Base-by-base conservation (phyloP, 1,284 basidiomycete species). In the Paramarasmius palmivorus region DNA sequence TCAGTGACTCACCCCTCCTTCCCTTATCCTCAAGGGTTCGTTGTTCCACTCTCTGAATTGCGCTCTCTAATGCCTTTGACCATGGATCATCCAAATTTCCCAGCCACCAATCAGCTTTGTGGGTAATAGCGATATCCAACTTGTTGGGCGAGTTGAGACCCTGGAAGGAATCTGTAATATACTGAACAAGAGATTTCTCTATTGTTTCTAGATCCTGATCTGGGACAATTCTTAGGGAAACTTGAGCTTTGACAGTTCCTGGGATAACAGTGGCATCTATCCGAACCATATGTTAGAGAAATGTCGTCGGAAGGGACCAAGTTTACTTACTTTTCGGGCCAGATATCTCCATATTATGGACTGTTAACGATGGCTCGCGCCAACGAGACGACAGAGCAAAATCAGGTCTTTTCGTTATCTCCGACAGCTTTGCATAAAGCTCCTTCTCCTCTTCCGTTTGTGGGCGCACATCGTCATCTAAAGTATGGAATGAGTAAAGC, bases 61-160 rank as follows among this genome's bases (percentile, higher is more conserved):
- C 89, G 37, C 77, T 75, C 66, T 94, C 91, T 19, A 98, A 77
- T 0, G 90, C 87, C 60, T 84, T 79, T 75, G 95, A 94, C 83
- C 91, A 96, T 2, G 80, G 78, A 56, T 88, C 88, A 49, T 92
- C 82, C 25, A 94, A 78, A 46, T 90, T 84, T 0, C 95, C 94
- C 1, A 98, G 77, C 96, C 96, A 99, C 95, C 95, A 99, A 63
- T 95, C 90, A 0, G 94, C 95, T 1, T 83, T 88, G 59, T 94
- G 91, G 44, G 91, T 86, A 47, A 98, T 84, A 25, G 74, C 77
- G 47, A 95, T 90, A 56, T 85, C 73, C n/a, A 95, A 73, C 35
- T 69, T 69, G 67, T 96, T 96, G 1, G 86, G 82, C 0, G 89
- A 90, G 22, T 76, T 66, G 8, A 95, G 73, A 3, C 60, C 65